These are phyloP conservation scores for Geotrichum carabidarum DNA, from an alignment of 1,139 yeast species.

Conservation along the genomic window DNA sequence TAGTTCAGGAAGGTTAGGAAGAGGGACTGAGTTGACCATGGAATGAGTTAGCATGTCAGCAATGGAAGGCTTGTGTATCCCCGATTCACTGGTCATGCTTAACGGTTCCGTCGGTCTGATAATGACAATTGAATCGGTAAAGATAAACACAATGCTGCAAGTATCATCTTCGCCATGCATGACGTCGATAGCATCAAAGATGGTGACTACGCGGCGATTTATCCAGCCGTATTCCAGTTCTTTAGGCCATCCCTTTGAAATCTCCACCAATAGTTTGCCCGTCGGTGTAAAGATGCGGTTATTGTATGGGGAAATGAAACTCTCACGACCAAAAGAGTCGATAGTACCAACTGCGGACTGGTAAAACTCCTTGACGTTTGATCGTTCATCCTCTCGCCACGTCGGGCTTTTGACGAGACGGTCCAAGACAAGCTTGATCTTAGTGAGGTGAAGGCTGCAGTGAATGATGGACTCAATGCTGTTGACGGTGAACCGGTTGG, in stretches of 20 bases:
- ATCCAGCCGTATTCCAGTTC: conserved; percentile 88
- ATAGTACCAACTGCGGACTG: conserved; percentile 58
- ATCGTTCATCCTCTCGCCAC: conserved; percentile 39
- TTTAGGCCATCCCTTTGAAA: conserved; percentile 82
- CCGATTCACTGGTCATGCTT: conserved; percentile 32
- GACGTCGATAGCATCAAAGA: conserved; percentile 56
- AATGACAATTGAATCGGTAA: conserved; percentile 73
- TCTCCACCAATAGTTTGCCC: conserved; percentile 77
- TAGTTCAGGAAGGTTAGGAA: conserved; percentile 64
- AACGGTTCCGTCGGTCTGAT: conserved; percentile 41
- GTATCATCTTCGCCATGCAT: conserved; percentile 29
- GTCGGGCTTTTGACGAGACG: conserved; percentile 43
- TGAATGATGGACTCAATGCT: conserved; percentile 65
- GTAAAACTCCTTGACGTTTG: conserved; percentile 45
- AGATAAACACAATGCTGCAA: conserved; percentile 60
- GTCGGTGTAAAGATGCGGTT: conserved; percentile 83
- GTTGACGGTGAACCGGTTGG: conserved; percentile 45
- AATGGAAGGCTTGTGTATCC: conserved; percentile 53
- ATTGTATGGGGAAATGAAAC: conserved; percentile 42
- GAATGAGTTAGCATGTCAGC: conserved; percentile 88
- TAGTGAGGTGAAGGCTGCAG: conserved; percentile 66
- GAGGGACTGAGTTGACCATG: conserved; percentile 75
- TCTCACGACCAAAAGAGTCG: conserved; percentile 66
- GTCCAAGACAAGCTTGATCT: conserved; percentile 59
- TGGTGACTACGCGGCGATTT: conserved; percentile 75